Percentiles rank a stretch among this genome's conserved stretches.
phyloP scores from a whole-genome alignment of 768 basidiomycete species.

The Boletus sp. region DNA sequence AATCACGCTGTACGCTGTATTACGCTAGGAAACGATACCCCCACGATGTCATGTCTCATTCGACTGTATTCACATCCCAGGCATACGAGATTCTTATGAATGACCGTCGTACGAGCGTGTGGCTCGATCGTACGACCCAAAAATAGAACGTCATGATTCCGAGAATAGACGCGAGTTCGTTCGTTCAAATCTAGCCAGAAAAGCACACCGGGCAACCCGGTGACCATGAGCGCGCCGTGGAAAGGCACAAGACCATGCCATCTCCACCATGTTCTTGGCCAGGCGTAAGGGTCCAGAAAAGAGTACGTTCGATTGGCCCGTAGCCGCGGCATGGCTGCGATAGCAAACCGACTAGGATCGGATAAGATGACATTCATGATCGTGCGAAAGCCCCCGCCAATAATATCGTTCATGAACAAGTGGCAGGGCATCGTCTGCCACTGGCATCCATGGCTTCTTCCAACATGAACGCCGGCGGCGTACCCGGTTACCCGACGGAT shows the following conservation, averaged over 20 bases:
- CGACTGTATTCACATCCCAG: constrained; percentile 3
- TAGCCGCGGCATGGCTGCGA: too few species aligned
- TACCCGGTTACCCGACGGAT: constrained; percentile 3
- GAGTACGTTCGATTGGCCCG: too few species aligned
- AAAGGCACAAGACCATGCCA: not conserved
- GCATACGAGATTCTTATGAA: constrained; percentile 5
- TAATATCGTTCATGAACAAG: not conserved
- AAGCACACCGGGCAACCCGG: not conserved
- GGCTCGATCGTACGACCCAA: not conserved
- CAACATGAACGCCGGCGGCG: not conserved
- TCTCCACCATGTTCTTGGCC: not conserved
- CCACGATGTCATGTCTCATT: constrained; percentile 1
- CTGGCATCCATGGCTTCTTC: not conserved
- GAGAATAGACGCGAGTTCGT: not conserved
- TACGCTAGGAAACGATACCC: constrained; percentile 14
- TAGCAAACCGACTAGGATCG: too few species aligned
- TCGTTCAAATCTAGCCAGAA: not conserved
- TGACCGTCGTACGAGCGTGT: not conserved
- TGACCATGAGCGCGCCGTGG: not conserved
- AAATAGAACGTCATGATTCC: not conserved
- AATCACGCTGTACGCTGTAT: constrained; percentile 5
- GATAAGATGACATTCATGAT: too few species aligned
- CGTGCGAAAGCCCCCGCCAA: too few species aligned
- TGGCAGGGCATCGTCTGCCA: not conserved
- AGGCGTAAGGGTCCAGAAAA: too few species aligned